A percentile compares a stretch with the other conserved stretches of the same genome.
These are phyloP conservation scores for Stephania yunnanensis DNA, from an alignment of 164 flowering plant species.

Conservation along the genomic window DNA sequence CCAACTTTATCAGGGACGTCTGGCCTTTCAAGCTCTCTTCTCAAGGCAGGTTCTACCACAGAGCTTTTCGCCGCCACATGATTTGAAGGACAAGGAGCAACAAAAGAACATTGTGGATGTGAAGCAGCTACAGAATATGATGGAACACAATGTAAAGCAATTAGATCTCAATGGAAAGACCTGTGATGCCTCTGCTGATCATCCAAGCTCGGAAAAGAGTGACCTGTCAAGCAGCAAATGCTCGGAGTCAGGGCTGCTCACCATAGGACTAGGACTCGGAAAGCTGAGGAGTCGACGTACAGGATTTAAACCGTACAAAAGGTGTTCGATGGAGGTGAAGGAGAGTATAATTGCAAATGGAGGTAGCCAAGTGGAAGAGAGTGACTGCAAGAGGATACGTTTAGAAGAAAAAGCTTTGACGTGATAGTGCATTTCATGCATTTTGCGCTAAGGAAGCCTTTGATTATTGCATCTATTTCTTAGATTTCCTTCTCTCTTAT, in stretches of 20 bases:
- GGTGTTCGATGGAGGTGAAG: conserved; percentile 76
- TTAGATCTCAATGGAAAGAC: conserved; percentile 43
- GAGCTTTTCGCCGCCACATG: conserved; percentile 70
- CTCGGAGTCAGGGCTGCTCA: conserved; percentile 28
- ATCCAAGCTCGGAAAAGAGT: conserved; percentile 20
- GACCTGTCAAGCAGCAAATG: conserved; percentile 12
- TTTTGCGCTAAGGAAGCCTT: conserved; percentile 22
- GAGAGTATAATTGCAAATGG: conserved; percentile 35
- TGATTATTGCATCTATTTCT: conserved; percentile 23
- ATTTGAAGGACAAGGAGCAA: conserved; percentile 23
- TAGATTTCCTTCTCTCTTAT: conserved; percentile 8
- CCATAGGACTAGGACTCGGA: conserved; percentile 40
- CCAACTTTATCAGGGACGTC: conserved; percentile 60
- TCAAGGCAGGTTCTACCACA: conserved; percentile 73
- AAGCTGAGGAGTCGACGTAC: conserved; percentile 52
- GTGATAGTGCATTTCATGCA: conserved; percentile 34
- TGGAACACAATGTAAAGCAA: conserved; percentile 19
- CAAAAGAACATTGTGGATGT: conserved; percentile 20
- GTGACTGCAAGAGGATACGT: conserved; percentile 63
- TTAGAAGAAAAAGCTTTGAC: conserved; percentile 56
- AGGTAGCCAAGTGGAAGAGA: conserved; percentile 49
- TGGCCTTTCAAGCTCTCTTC: conserved; percentile 89
- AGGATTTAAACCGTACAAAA: conserved; percentile 94
- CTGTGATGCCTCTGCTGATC: conserved; percentile 19
- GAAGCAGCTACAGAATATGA: conserved; percentile 20